Evolutionary conservation across 495 filamentous ascomycete genomes (phyloP).

Genomic region (Talaromyces proteolyticus): DNA sequence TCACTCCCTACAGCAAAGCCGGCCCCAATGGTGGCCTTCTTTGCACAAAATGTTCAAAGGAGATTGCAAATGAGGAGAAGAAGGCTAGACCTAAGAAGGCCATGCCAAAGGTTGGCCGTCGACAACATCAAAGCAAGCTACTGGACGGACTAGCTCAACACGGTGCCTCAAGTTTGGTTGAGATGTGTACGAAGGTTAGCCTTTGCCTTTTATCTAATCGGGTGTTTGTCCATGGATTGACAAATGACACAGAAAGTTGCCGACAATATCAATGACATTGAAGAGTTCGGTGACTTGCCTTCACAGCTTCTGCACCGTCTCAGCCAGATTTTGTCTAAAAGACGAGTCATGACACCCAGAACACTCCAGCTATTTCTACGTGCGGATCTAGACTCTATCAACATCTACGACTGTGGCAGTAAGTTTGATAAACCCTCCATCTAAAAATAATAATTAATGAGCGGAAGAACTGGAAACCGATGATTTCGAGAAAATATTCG

Average conservation of each 20-base stretch:
- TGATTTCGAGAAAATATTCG: conserved; percentile 75
- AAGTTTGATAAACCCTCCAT: conserved; percentile 13
- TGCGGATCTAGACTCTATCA: conserved; percentile 55
- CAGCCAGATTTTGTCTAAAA: conserved; percentile 74
- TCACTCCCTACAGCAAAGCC: conserved; percentile 83
- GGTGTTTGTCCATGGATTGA: neutral
- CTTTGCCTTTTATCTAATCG: neutral
- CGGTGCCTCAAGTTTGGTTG: conserved; percentile 67
- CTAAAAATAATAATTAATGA: conserved; percentile 10
- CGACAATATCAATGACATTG: conserved; percentile 72
- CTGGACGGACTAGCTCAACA: conserved; percentile 65
- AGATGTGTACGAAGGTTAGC: conserved; percentile 68
- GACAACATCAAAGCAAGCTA: conserved; percentile 70
- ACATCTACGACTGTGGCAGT: conserved; percentile 75
- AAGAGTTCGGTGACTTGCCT: conserved; percentile 78
- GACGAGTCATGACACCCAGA: conserved; percentile 59
- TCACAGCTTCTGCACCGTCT: conserved; percentile 61
- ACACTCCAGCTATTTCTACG: conserved; percentile 77
- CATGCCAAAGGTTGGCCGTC: conserved; percentile 41
- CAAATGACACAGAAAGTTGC: conserved; percentile 53
- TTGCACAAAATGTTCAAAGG: conserved; percentile 80
- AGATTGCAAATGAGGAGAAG: conserved; percentile 56
- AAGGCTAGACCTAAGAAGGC: conserved; percentile 60
- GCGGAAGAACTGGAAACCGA: conserved; percentile 57
- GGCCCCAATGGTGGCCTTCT: conserved; percentile 77